A percentile compares a stretch with the other conserved stretches of the same genome.
These are phyloP conservation scores for Glycine soja DNA, from an alignment of 306 rosid genomes.

Conservation along the genomic window DNA sequence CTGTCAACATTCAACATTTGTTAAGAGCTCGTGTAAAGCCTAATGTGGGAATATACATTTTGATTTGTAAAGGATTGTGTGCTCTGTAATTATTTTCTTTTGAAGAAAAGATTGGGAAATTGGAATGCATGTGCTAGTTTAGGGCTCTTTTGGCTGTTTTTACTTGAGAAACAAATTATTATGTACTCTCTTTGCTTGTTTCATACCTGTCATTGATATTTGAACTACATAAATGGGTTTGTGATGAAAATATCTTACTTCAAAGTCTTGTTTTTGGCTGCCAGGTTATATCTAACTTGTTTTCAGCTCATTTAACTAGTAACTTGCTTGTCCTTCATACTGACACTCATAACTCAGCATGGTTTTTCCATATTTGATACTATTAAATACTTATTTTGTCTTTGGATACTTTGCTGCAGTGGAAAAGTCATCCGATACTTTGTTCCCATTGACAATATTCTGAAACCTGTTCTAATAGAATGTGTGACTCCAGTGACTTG, in stretches of 20 bases:
- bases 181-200: neutral
- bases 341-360: slow-evolving; percentile 2
- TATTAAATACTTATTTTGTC: neutral
- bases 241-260: neutral
- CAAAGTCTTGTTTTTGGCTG: neutral
- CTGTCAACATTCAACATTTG: neutral
- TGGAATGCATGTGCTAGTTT: slow-evolving; percentile 12
- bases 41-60: slow-evolving; percentile 1
- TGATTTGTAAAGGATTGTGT: slow-evolving; percentile 18
- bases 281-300: slow-evolving; percentile 35
- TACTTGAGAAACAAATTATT: slow-evolving; percentile 4
- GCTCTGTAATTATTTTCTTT: neutral
- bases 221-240: neutral
- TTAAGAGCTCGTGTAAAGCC: slow-evolving; percentile 5
- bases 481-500: slow-evolving; percentile 92
- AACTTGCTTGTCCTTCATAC: slow-evolving; percentile 18
- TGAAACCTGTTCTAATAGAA: slow-evolving; percentile 81
- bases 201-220: neutral
- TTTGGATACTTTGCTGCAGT: slow-evolving; percentile 46
- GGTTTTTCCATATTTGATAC: neutral
- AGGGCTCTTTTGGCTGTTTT: slow-evolving; percentile 31
- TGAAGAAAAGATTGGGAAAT: slow-evolving; percentile 1
- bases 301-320: slow-evolving; percentile 30
- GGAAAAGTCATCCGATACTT: slow-evolving; percentile 73
- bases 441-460: slow-evolving; percentile 79